Base-by-base conservation (phyloP, 1,284 basidiomycete species). In the Pholiota adiposa region DNA sequence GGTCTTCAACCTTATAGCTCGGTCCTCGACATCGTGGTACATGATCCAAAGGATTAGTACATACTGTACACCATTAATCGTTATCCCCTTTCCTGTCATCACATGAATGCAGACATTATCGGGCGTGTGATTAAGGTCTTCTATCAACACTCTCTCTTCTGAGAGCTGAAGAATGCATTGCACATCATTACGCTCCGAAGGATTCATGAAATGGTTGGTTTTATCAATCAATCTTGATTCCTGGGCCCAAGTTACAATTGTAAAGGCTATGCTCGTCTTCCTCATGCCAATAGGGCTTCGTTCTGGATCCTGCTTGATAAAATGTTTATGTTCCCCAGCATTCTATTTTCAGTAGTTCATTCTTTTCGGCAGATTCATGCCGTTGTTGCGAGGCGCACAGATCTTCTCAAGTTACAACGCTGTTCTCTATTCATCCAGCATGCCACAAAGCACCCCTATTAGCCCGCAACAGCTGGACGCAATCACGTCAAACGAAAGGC, bases 1-100 rank as follows among this genome's bases (percentile, higher is more conserved):
- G 14, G 54, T 29, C 4, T 52, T 52, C 1, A 19, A 4, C 3
- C 36, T 11, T 16, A 14, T 58, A 89, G 88, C 67, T 86, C 84
- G 19, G 85, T 88, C 1, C 79, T 90, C 71, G 88, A 90, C 67
- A 72, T 90, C 34, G 86, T 89, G 4, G 80, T 90, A 9, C 86
- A 87, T 64, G 86, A 89, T 63, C 75, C 75, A 19, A 70, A 70
- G 51, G 70, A 75, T 63, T 73, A 41, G 51, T 31, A 21, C 14
- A 38, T 56, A 21, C 33, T 19, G 23, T 38, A 27, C 12, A 44
- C 2, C 11, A 49, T 27, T 40, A 6, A 1, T 21, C 19, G 12
- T 2, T 43, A 36, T 41, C 29, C 25, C n/a, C 18, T 31, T 40
- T 25, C n/a, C n/a, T n/a, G n/a, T 11, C 16, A 8, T 46, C 9